Evolutionary conservation across 2,329 filamentous ascomycete species (phyloP), one percentile per base, ranked within the genome.

Genomic region (Arachnomyces sp.): DNA sequence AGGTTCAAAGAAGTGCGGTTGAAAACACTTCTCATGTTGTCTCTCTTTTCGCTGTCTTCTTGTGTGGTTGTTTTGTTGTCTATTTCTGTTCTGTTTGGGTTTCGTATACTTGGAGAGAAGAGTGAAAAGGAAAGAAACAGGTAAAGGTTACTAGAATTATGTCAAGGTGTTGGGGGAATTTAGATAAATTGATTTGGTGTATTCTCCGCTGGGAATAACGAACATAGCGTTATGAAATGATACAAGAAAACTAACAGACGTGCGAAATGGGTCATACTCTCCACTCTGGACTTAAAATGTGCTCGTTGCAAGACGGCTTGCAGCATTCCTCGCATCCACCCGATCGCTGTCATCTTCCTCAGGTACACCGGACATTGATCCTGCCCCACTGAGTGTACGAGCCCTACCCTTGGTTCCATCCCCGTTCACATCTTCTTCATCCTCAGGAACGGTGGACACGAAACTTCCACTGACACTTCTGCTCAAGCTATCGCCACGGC

Each of bases 281-380:
- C 59, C 54, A 61, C 40, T 45, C 42, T 40, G 46, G 13, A 36
- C 49, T 61, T 68, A 96, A 63, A 95, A 95, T 13, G 90, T 95
- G 70, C 89, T 95, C 50, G 88, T 85, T 35, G 90, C 92, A 67
- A 98, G 70, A 57, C 92, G 77, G 65, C 86, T 94, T 28, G 92
- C 92, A 39, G 92, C 92, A 66, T 96, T 98, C 63, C 85, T 79
- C 31, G 92, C 92, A 73, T 98, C 92, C 44, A 98, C 80, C 40
- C 89, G 77, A 63, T 98, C 92, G 55, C 94, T 88, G 54, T 95
- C 84, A 49, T 88, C 69, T 38, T 68, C 90, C 46, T 62, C 63
- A 8, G 52, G 49, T 31, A 63, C 56, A 11, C 65, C 63, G 60
- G 73, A 58, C 37, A 65, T 61, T 29, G 44, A 37, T 15, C 42